These are phyloP conservation scores for Lachnellula hyalina DNA, from an alignment of 2,329 filamentous ascomycete genomes.

Conservation along the genomic window DNA sequence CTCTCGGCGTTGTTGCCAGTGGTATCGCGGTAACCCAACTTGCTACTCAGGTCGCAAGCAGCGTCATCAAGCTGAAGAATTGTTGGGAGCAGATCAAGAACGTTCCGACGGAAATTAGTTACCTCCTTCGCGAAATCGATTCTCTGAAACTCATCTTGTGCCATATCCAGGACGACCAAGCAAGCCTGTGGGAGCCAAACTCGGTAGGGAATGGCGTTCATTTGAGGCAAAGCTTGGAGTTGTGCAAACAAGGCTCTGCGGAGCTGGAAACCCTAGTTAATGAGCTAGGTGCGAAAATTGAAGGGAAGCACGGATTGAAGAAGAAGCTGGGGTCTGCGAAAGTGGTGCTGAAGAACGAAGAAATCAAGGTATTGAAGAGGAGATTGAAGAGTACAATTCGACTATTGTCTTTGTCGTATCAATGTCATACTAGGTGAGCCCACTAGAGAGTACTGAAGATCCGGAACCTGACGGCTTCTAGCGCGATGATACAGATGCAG, in stretches of 20 bases:
- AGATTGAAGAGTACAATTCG: conserved; percentile 2
- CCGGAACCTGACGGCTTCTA: background rate
- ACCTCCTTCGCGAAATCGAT: conserved; percentile 10
- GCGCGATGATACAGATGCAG: conserved; percentile 10
- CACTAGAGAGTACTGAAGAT: background rate
- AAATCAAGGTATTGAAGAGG: conserved; percentile 3
- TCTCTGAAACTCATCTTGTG: conserved; percentile 4
- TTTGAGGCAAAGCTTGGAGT: background rate
- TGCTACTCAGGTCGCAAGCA: conserved; percentile 2
- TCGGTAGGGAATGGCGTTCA: background rate
- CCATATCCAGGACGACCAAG: background rate
- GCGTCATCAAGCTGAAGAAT: conserved; percentile 8
- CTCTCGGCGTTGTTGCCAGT: conserved; percentile 4
- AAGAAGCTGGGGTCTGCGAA: conserved; percentile 6
- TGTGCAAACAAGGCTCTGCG: conserved; percentile 1
- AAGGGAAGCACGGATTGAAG: background rate
- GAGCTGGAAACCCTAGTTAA: background rate
- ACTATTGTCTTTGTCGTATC: conserved; percentile 5
- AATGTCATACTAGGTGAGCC: conserved; percentile 4
- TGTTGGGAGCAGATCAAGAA: conserved; percentile 11
- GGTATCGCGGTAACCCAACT: conserved; percentile 3
- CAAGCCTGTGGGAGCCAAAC: background rate
- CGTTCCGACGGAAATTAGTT: conserved; percentile 8
- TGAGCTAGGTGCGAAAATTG: background rate
- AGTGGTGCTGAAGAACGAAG: conserved; percentile 5